Base-by-base conservation (phyloP, 352 stramenopile genomes). In the Phytophthora crassamura region DNA sequence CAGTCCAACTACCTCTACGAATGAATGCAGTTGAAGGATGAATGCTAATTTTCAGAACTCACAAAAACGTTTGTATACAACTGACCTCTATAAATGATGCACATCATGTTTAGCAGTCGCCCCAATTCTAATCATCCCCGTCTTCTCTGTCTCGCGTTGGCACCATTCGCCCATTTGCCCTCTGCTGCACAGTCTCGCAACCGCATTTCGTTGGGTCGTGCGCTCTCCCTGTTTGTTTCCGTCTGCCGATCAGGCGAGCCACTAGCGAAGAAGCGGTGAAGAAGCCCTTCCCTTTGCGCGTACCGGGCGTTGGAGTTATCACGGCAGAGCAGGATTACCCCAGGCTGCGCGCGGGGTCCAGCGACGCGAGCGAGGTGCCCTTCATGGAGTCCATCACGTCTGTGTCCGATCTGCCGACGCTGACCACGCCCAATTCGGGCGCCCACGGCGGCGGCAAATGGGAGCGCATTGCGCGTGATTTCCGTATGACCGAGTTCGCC, bases 301-400 rank as follows among this genome's bases (percentile, higher is more conserved):
- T 54, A 25, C 41, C 22, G 22, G 16, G 10, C 40, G 15, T 25
- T 25, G n/a, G n/a, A 64, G 49, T 36, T 20, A 67, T 25, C 38
- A 74, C 69, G 35, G 57, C 53, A 28, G 43, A 54, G 16, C 28
- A 40, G 18, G 33, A 39, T 46, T 62, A 57, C 34, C 11, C 18
- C 12, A 48, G 49, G 18, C 39, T 59, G 10, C 54, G 64, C 52
- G 41, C 64, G 53, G 64, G 54, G 35, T 74, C 55, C 16, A 74
- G 69, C 59, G 65, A 63, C 56, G 60, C 56, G 50, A 77, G 59
- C 48, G 69, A 77, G 50, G 55, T 74, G 25, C 65, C 69, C 2
- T 77, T 77, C 42, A 77, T 77, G 69, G 65, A 74, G 38, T 75
- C 65, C 36, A 57, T 66, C 40, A 57, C 65, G 42, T 77, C 69